Conservation (phyloP, 106 monocot genomes). For the Allium fistulosum region DNA sequence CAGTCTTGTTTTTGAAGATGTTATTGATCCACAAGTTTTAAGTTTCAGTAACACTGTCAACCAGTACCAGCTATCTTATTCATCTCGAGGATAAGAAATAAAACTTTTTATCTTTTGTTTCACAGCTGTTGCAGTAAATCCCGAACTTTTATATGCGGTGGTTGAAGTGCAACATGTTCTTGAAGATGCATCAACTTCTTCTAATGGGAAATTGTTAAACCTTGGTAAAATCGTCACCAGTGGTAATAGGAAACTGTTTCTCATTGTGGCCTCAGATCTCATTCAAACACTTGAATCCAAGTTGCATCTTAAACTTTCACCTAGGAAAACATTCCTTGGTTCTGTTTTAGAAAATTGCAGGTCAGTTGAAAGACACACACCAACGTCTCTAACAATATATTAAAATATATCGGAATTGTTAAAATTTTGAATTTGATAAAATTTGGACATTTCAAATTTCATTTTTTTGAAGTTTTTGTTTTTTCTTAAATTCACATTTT, state of each 20-base stretch:
- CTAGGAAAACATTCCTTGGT: constrained; percentile 68
- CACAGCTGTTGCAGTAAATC: constrained; percentile 96
- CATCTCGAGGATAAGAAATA: not conserved
- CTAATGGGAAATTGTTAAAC: constrained; percentile 24
- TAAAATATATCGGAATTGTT: too few relatives aligned
- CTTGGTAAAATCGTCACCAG: constrained; percentile 38
- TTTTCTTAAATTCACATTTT: too few relatives aligned
- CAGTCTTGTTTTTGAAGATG: too few relatives aligned
- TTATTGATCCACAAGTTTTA: too few relatives aligned
- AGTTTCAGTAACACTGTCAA: not conserved
- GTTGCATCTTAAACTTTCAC: constrained; percentile 61
- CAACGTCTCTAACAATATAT: too few relatives aligned
- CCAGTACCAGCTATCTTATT: not conserved
- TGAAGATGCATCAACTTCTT: constrained; percentile 21
- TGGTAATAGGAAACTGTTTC: constrained; percentile 32
- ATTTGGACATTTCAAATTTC: too few relatives aligned
- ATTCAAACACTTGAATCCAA: constrained; percentile 77
- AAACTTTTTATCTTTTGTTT: constrained; percentile 6
- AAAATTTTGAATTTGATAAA: too few relatives aligned
- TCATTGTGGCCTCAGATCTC: constrained; percentile 82
- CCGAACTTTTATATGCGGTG: constrained; percentile 62
- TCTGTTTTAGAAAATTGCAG: constrained; percentile 81
- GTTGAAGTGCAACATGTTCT: constrained; percentile 42
- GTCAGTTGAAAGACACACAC: constrained; percentile 12
- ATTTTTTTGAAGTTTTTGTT: too few relatives aligned